phyloP scores from a whole-genome alignment of 495 filamentous ascomycete genomes.

The Aspergillus sparsus region DNA sequence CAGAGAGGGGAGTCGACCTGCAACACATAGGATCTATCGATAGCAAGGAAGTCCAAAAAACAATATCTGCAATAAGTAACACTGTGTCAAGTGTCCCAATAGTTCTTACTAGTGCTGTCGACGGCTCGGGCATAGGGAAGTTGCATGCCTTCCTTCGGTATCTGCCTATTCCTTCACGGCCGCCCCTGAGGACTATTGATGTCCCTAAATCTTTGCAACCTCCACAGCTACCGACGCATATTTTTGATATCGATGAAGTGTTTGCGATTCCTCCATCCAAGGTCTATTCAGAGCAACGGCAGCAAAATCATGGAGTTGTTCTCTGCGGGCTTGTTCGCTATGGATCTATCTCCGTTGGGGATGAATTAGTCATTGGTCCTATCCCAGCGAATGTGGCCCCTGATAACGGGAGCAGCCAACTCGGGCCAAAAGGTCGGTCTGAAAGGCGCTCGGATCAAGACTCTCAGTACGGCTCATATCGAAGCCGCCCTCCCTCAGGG shows the following conservation, averaged over 20 bases:
- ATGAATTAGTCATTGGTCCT: constrained; percentile 78
- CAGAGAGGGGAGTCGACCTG: constrained; percentile 33
- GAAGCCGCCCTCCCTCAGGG: constrained; percentile 36
- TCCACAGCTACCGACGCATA: constrained; percentile 46
- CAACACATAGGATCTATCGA: constrained; percentile 47
- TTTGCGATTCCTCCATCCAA: constrained; percentile 63
- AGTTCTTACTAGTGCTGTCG: constrained; percentile 82
- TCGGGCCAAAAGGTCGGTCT: constrained; percentile 24
- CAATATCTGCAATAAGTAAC: constrained; percentile 44
- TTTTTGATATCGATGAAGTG: constrained; percentile 90
- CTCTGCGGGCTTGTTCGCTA: constrained; percentile 81
- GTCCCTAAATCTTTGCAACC: constrained; percentile 24
- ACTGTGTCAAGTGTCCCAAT: constrained; percentile 72
- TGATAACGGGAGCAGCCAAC: constrained; percentile 26
- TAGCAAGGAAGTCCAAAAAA: constrained; percentile 50
- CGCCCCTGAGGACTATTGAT: constrained; percentile 38
- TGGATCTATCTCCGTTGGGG: constrained; percentile 75
- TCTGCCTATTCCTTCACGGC: constrained; percentile 68
- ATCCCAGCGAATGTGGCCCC: constrained; percentile 50
- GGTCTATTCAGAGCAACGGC: constrained; percentile 40
- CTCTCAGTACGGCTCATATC: constrained; percentile 26
- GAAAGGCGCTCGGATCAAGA: constrained; percentile 21
- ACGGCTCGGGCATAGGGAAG: constrained; percentile 76
- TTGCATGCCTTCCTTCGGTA: constrained; percentile 79
- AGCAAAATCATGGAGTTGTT: constrained; percentile 60